Base-by-base conservation (phyloP, 768 basidiomycete species). In the Hypholoma sublateritium region DNA sequence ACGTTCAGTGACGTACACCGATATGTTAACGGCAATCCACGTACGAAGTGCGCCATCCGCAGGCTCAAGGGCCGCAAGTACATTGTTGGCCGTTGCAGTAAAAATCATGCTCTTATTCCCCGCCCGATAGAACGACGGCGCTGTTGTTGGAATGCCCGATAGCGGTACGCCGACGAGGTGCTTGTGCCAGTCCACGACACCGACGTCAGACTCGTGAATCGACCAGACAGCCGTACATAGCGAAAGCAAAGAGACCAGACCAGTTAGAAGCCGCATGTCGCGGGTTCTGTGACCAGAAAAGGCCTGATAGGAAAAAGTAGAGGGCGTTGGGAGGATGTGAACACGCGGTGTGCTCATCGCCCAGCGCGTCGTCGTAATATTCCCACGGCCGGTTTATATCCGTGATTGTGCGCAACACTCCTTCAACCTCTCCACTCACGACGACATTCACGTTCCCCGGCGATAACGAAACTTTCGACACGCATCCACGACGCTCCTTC, bases 161-260 rank as follows among this genome's bases (percentile, higher is more conserved):
- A 87, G 75, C 0, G 93, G 91, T 4, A 88, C 80, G 14, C 95
- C 95, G 54, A 93, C 74, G 25, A 89, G 80, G 13, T 78, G 71
- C 62, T 85, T 89, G 71, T 97, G 82, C 95, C 95, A 98, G 76
- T 96, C 94, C 44, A 95, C 80, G 43, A 89, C 74, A 43, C 91
- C 91, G 53, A 84, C 89, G 55, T 93, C 89, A 21, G 87, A 81
- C 65, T 89, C 80, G 58, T 90, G 86, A 34, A 89, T 71, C 24
- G 86, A 86, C 56, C 66, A 71, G 22, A 73, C 59, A 35, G 61
- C 56, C 9, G 50, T 25, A 51, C 50, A 70, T 37, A 67, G 48
- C 22, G 72, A 58, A 8, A 67, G 24, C 24, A 67, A 58, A 14
- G 63, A 53, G 34, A 65, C 35, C 22, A 61, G 52, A 34, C 58